Percentiles rank a stretch among this genome's conserved stretches.
These are phyloP conservation scores for Colletotrichum karsti DNA, from an alignment of 2,329 filamentous ascomycete genomes.

Conservation along the genomic window DNA sequence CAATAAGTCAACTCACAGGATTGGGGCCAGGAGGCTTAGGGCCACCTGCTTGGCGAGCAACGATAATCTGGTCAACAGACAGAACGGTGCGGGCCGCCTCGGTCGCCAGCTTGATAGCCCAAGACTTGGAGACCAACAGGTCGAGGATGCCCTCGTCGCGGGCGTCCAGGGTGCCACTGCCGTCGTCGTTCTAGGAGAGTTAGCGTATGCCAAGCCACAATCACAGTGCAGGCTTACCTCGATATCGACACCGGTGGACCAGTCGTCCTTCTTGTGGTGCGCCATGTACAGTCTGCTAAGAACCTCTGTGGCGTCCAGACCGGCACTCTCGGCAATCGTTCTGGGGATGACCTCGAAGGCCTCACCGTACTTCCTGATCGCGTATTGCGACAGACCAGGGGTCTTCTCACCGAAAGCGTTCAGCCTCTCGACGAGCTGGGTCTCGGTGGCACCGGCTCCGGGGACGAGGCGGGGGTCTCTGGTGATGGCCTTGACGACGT, in stretches of 20 bases:
- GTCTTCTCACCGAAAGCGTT: constrained; percentile 92
- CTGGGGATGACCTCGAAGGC: constrained; percentile 97
- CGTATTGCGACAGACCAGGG: constrained; percentile 91
- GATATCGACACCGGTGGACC: constrained; percentile 93
- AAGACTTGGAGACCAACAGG: constrained; percentile 89
- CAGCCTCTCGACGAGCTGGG: constrained; percentile 92
- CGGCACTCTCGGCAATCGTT: constrained; percentile 92
- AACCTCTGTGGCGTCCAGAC: constrained; percentile 96
- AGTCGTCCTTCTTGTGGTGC: constrained; percentile 87
- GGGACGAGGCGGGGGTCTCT: constrained; percentile 91
- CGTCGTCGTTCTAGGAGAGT: constrained; percentile 71
- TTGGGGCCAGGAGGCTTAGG: constrained; percentile 97
- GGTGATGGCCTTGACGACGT: constrained; percentile 98
- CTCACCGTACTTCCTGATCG: constrained; percentile 96
- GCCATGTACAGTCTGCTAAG: constrained; percentile 92
- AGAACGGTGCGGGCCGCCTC: constrained; percentile 94
- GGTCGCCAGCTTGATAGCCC: constrained; percentile 96
- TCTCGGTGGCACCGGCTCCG: constrained; percentile 92
- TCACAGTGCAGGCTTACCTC: constrained; percentile 62
- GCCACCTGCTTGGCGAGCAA: constrained; percentile 94
- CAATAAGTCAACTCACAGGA: constrained; percentile 57
- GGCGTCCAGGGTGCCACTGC: constrained; percentile 84
- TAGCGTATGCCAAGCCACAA: background rate
- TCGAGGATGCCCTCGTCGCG: constrained; percentile 91
- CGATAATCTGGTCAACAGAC: constrained; percentile 98